Base-by-base conservation (phyloP, 2,329 filamentous ascomycete genomes). In the Exophiala oligosperma region DNA sequence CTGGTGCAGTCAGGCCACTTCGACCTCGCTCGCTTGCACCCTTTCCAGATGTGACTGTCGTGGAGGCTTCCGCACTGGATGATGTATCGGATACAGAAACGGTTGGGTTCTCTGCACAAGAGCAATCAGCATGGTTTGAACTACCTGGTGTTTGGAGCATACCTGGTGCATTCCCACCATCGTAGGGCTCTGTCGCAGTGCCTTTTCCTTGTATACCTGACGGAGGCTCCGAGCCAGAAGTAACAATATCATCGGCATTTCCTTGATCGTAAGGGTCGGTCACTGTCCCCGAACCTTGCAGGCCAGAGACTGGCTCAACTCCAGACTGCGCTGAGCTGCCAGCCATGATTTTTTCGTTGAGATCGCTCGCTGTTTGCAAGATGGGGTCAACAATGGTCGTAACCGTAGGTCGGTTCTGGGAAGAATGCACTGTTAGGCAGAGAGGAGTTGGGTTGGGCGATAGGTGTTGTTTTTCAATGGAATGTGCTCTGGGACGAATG, bases 101-200 rank as follows among this genome's bases (percentile, higher is more conserved):
- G 23, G 7, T 48, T 12, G 46, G 46, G 24, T 48, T 48, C 28
- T 48, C 46, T 48, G 17, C 24, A 8, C 43, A 8, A 5, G 17
- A 24, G 7, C n/a, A 46, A 5, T 35, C 32, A 35, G 32, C 9
- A 35, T 9, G 2, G 7, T 35, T 35, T 35, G 32, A 9, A 2
- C 32, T 4, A 11, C 7, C 4, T 11, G 32, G 7, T 35, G 32
- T 9, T 2, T 9, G 32, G 17, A 41, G 14, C 51, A 54, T 50
- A 54, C 61, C 64, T 52, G 61, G 56, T 26, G 62, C 62, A 40
- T 65, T 66, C 23, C 63, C 64, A 41, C 55, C 60, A 40, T 66
- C 64, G 49, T 65, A 66, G 14, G 64, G 64, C 12, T 62, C 54
- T 21, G 59, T 54, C n/a, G 43, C 38, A 23, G 64, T 66, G 32